These are phyloP conservation scores for Paramecium pentaurelia DNA, from an alignment of 73 alveolate genomes.

Conservation along the genomic window DNA sequence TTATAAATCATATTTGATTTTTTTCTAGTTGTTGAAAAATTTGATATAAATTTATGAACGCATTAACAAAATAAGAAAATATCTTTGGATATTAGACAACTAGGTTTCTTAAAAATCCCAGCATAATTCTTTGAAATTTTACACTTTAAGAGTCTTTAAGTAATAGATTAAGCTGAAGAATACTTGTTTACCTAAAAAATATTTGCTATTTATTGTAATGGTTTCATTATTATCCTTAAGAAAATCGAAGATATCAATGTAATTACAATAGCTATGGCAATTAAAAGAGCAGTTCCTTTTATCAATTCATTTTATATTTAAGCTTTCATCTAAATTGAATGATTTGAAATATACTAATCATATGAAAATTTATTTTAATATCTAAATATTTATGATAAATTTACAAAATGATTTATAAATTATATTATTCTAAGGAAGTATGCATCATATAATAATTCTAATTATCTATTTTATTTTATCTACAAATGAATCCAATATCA, in stretches of 20 bases:
- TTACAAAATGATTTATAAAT: neutral
- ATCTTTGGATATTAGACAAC: neutral
- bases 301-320: neutral
- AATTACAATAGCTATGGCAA: neutral
- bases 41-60: neutral
- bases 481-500: neutral
- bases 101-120: neutral
- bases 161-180: neutral
- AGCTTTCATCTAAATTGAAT: neutral
- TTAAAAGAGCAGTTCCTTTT: neutral
- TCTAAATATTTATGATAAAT: neutral
- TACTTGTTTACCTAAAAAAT: too few relatives aligned
- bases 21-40: neutral
- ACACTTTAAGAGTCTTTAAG: neutral
- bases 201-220: neutral
- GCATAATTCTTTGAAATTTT: neutral
- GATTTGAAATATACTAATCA: too few relatives aligned
- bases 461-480: neutral
- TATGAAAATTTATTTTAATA: too few relatives aligned
- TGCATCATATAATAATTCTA: neutral
- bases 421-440: neutral
- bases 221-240: neutral
- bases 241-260: neutral
- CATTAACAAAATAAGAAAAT: neutral
- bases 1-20: neutral